Conservation (phyloP, 352 stramenopile species). For the Phytopythium litorale region DNA sequence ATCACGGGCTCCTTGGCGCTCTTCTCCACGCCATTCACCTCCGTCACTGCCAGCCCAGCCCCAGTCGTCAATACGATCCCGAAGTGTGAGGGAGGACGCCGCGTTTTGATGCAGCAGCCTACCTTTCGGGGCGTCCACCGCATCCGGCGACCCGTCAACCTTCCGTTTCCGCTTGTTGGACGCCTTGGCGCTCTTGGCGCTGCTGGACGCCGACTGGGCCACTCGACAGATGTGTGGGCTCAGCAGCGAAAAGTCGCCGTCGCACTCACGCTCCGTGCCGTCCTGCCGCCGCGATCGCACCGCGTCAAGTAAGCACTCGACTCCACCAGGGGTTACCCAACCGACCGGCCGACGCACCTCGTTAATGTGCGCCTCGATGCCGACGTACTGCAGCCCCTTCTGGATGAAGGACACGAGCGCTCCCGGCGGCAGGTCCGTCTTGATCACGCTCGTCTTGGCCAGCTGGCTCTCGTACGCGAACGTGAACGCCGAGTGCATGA, state of each 20-base stretch:
- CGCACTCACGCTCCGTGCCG: conserved; percentile 80
- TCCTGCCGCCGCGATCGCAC: conserved; percentile 46
- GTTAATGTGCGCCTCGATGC: conserved; percentile 90
- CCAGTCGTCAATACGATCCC: background rate
- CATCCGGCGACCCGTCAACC: conserved; percentile 55
- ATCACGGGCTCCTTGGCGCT: conserved; percentile 56
- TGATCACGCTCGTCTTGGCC: conserved; percentile 90
- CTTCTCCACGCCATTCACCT: conserved; percentile 66
- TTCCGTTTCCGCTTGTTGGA: conserved; percentile 87
- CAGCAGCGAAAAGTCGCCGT: conserved; percentile 90
- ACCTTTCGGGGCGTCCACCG: conserved; percentile 67
- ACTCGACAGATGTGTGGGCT: conserved; percentile 90
- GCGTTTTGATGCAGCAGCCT: background rate
- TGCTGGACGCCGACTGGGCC: conserved; percentile 70
- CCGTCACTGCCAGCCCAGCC: conserved; percentile 18
- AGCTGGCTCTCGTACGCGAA: conserved; percentile 98
- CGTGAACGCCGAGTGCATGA: conserved; percentile 97
- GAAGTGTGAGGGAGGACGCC: background rate
- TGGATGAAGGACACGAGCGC: conserved; percentile 98
- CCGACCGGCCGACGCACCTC: conserved; percentile 34
- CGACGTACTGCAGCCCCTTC: conserved; percentile 96
- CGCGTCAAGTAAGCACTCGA: no score
- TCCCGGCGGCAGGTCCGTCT: conserved; percentile 93
- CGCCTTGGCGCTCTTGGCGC: conserved; percentile 48
- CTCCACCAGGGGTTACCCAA: no score